Percentiles rank a stretch among this genome's conserved stretches.
Conservation (phyloP, 2,329 filamentous ascomycete species). For the Alternaria triticina region DNA sequence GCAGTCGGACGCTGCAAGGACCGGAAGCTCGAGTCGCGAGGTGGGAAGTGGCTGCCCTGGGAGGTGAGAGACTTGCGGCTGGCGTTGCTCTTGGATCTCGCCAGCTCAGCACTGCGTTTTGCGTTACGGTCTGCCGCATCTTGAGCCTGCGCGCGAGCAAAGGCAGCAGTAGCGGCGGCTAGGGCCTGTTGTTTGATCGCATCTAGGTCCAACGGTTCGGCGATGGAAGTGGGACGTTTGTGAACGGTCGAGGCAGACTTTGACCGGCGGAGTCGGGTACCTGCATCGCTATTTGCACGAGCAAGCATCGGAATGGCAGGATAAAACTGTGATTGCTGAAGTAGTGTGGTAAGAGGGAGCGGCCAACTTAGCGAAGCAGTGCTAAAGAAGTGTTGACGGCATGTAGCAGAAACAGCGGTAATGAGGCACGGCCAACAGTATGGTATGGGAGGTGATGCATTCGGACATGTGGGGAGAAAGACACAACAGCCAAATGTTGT, state of each 20-base stretch:
- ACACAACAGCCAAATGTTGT: not conserved
- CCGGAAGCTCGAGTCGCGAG: slow-evolving; percentile 39
- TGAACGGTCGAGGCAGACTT: slow-evolving; percentile 45
- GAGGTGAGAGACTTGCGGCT: slow-evolving; percentile 42
- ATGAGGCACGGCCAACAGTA: slow-evolving; percentile 4
- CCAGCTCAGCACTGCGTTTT: slow-evolving; percentile 26
- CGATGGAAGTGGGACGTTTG: slow-evolving; percentile 21
- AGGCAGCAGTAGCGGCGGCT: slow-evolving; percentile 48
- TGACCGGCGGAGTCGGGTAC: slow-evolving; percentile 45
- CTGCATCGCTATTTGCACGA: slow-evolving; percentile 45
- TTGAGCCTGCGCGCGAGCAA: slow-evolving; percentile 38
- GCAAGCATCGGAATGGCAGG: slow-evolving; percentile 37
- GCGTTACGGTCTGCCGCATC: slow-evolving; percentile 19
- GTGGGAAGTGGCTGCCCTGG: slow-evolving; percentile 48
- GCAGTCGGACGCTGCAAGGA: slow-evolving; percentile 25
- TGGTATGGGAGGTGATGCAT: not conserved
- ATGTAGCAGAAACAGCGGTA: slow-evolving; percentile 17
- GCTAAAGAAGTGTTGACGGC: slow-evolving; percentile 29
- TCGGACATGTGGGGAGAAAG: not conserved
- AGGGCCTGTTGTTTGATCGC: slow-evolving; percentile 45
- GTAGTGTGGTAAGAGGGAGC: slow-evolving; percentile 22
- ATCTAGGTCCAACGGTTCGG: slow-evolving; percentile 34
- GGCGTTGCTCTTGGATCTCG: slow-evolving; percentile 42
- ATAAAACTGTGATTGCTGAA: slow-evolving; percentile 28
- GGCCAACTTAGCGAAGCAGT: slow-evolving; percentile 28